Base-by-base conservation (phyloP, 768 basidiomycete genomes). In the Kwoniella europaea region DNA sequence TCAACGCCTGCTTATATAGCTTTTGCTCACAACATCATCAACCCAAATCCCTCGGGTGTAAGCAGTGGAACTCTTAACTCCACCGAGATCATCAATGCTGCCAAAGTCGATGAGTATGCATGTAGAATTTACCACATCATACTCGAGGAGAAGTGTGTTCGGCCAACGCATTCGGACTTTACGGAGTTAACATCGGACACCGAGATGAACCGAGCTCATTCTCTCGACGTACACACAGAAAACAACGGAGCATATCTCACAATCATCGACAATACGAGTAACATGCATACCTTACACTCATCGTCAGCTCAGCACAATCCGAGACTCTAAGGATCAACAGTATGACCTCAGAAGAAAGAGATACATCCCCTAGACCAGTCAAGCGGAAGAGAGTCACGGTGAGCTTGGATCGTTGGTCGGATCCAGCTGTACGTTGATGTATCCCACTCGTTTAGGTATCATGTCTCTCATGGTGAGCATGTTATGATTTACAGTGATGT, bases 371-470 rank as follows among this genome's bases (percentile, higher is more conserved):
- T 54, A 53, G 53, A 42, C 52, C 53, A 4, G 6, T 22, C 10
- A 65, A 65, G 44, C 10, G 63, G 52, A 65, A 55, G 18, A 54
- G 63, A n/a, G 41, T 65, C 22, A 65, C 63, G 4, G 63, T 65
- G 63, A 56, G 63, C 35, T 55, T 54, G 10, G 5, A 41, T 44
- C 52, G 12, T 65, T 7, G 9, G n/a, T 20, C 52, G 44, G 7
- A 63, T 24, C 24, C 18, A 63, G 7, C 20, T 13, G 22, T 24
- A 16, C 10, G 10, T 20, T 16, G 27, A 16, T 27, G 22, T 60
- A 27, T 18, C 29, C 18, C 59, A 44, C 13, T 60, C 16, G 10
- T 58, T 15, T 10, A 65, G 63, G 52, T 55, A 16, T 65, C 63
- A 35, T 65, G 63, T 22, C 27, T 65, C 24, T 44, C 63, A n/a